Evolutionary conservation across 2,329 filamentous ascomycete species (phyloP), one percentile per base, ranked within the genome.

Genomic region (Botryotinia globosa): DNA sequence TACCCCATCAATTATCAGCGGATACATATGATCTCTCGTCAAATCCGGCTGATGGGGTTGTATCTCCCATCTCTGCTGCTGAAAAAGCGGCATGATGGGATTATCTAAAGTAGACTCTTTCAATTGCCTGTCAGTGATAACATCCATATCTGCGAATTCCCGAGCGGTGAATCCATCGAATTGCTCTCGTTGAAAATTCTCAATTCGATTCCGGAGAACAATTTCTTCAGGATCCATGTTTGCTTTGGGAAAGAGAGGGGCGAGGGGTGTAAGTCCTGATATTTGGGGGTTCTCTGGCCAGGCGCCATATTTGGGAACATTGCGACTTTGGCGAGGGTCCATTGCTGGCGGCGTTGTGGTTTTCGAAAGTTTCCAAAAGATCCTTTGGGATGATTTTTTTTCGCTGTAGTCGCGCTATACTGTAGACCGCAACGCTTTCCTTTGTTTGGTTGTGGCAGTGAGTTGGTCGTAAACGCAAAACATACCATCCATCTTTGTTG

Each of bases 71-170:
- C 69, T 70, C 5, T 73, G 61, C 4, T 61, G 45, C 20, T 45
- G 42, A 12, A 76, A 37, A 10, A 76, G 29, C 12, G 75, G 73
- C 18, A 74, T 64, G 25, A 76, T 75, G 12, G 45, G 54, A n/a
- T 73, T 75, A 14, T 72, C 42, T 5, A 76, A 42, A 59, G 56
- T 74, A 1, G 63, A 44, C 25, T 44, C 45, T 18, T 32, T 59
- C 18, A 77, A 42, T 3, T 73, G 59, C 59, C 76, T 51, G 29
- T 69, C 73, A 4, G 74, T 72, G 9, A 77, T 67, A 34, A 75
- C 76, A 56, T 76, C 76, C 29, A 76, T 61, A n/a, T 74, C 61
- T 4, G 58, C 72, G 25, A 77, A 67, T 37, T 77, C 76, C 62
- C 68, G 58, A 20, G 73, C 48, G 0, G 75, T 76, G 25, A 76